Percentiles rank a stretch among this genome's conserved stretches.
Conservation (phyloP, 1,139 yeast genomes). For the Yamadazyma trypodendri region DNA sequence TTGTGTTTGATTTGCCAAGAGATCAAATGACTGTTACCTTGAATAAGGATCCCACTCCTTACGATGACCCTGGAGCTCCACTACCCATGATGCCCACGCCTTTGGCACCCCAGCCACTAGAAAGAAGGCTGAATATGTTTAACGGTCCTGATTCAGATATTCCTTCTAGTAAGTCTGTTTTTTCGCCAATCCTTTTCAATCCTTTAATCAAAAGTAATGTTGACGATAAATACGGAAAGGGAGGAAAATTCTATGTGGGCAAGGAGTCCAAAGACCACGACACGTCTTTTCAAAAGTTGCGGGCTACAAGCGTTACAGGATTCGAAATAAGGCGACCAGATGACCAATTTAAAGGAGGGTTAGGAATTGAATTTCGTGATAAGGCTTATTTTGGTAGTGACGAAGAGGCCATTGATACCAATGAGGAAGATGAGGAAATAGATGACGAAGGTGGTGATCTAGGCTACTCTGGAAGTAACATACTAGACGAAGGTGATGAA, state of each 20-base stretch:
- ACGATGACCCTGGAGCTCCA: conserved; percentile 73
- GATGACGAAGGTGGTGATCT: not conserved
- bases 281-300: conserved; percentile 25
- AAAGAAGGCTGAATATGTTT: conserved; percentile 15
- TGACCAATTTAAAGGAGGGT: conserved; percentile 11
- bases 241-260: conserved; percentile 76
- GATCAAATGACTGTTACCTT: conserved; percentile 50
- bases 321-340: conserved; percentile 22
- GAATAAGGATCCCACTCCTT: conserved; percentile 40
- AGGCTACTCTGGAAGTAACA: not conserved
- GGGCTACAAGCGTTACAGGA: conserved; percentile 47
- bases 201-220: conserved; percentile 73
- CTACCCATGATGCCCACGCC: conserved; percentile 65
- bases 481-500: conserved; percentile 11
- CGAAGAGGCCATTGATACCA: conserved; percentile 13
- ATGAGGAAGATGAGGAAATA: not conserved
- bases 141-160: conserved; percentile 11
- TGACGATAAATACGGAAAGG: conserved; percentile 79
- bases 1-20: conserved; percentile 50
- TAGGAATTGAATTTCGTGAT: conserved; percentile 12
- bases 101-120: conserved; percentile 28
- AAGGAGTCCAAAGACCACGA: conserved; percentile 23
- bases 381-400: conserved; percentile 24
- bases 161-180: conserved; percentile 44
- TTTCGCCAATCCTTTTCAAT: conserved; percentile 78